Conservation (phyloP, 148 eudicot genomes). For the Cornus suecica region DNA sequence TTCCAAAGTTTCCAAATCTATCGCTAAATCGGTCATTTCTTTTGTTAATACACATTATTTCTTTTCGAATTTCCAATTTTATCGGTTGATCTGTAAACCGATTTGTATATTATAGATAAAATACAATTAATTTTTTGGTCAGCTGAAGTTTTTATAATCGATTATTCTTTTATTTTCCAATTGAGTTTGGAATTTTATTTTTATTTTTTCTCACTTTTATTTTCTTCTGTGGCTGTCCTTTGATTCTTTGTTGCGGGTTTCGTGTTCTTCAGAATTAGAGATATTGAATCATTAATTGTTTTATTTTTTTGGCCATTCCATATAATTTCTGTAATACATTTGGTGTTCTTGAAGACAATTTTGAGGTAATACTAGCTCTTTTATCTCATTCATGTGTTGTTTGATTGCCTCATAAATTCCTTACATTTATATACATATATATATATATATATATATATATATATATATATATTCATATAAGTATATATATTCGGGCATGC, state of each 20-base stretch:
- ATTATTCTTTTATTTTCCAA: neutral
- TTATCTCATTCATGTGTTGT: neutral
- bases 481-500: no score
- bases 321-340: neutral
- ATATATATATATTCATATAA: neutral
- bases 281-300: neutral
- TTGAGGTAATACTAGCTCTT: constrained; percentile 11
- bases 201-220: neutral
- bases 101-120: neutral
- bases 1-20: neutral
- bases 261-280: neutral
- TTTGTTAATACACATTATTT: neutral
- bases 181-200: neutral
- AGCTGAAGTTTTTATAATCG: neutral
- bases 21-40: neutral
- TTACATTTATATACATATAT: neutral
- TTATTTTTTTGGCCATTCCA: neutral
- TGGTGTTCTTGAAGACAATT: neutral
- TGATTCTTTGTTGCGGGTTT: neutral
- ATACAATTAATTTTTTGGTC: neutral
- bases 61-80: neutral
- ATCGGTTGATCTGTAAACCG: neutral
- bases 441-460: neutral
- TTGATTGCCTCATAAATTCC: no score
- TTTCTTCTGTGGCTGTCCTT: neutral